Base-by-base conservation (phyloP, 2,329 filamentous ascomycete genomes). In the Aspergillus hortae region DNA sequence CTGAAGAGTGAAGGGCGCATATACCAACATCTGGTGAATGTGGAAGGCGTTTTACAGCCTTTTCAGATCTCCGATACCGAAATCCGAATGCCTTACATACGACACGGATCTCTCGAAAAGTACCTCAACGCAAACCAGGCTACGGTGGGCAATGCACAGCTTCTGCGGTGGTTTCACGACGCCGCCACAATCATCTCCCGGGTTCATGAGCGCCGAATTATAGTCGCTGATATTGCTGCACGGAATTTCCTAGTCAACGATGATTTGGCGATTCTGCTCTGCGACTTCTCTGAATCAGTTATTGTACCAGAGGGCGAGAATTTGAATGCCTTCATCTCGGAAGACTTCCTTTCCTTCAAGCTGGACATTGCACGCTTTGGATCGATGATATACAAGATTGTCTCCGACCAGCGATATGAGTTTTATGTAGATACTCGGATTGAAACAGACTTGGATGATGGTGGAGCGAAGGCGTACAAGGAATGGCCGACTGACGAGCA, bases 371-470 rank as follows among this genome's bases (percentile, higher is more conserved):
- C 52, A 25, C 52, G 52, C 36, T 55, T 57, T 47, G 52, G 55
- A 30, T 53, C 49, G 11, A 55, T 57, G 49, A 55, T 57, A 17
- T 57, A 57, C 36, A 49, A 55, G 53, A 47, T 55, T 36, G 51
- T 44, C 32, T 44, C 52, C 32, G 49, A 52, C 40, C 45, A 27
- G 17, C 41, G 51, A 48, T 53, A 44, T 49, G 49, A 49, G 48
- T 47, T 40, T 10, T 40, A 40, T 25, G 23, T 47, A 9, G 23
- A 47, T 12, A 19, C 33, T 2, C 10, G 36, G 11, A 48, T 48
- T 10, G 12, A 30, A 4, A 27, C 4, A 4, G 30, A 32, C 14
- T 36, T 27, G 12, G 35, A 30, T 4, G 46, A 41, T 4, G 14
- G 19, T n/a, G 46, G 15, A 15, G 25, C 21, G 12, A 38, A 48